Base-by-base conservation (phyloP, 2,329 filamentous ascomycete genomes). In the Trichoderma citrinoviride region DNA sequence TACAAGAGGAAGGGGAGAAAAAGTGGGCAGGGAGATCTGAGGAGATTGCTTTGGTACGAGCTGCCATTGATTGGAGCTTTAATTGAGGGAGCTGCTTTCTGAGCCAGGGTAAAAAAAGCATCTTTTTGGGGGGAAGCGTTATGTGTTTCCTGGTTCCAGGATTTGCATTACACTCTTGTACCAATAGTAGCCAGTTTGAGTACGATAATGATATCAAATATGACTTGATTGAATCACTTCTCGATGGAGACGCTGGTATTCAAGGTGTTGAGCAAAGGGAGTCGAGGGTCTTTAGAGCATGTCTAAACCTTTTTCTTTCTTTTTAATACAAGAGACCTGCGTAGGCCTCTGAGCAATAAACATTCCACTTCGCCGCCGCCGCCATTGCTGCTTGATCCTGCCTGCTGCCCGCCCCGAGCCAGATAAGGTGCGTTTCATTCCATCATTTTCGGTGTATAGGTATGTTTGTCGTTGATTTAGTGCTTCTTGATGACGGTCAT, bases 401-500 rank as follows among this genome's bases (percentile, higher is more conserved):
- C 43, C 46, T 37, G 33, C 33, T 37, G 33, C 33, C 29, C 33
- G 33, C 46, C 47, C 53, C 54, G 29, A 64, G 40, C 60, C 64
- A 23, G 2, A 44, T 55, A 53, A 33, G 27, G 40, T 53, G 29
- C 40, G 44, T 29, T 5, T 53, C 60, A 44, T 62, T 62, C 27
- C 25, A 43, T 62, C n/a, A 53, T 55, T 54, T 33, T 47, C 3
- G 3, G 12, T 37, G 33, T 37, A 12, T 37, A 14, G 33, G 33
- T 37, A n/a, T 37, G 12, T 41, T 23, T 15, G 52, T 50, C 17
- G 21, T 43, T 57, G 27, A 58, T 69, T 75, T 77, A 79, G 75
- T 83, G 79, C 76, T 77, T 81, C 80, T 81, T 82, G 74, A 82
- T 73, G 60, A 84, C 76, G 67, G 77, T 74, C 70, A 85, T 76